phyloP scores from a whole-genome alignment of 441 rosid genomes.

The Syzygium malaccense region DNA sequence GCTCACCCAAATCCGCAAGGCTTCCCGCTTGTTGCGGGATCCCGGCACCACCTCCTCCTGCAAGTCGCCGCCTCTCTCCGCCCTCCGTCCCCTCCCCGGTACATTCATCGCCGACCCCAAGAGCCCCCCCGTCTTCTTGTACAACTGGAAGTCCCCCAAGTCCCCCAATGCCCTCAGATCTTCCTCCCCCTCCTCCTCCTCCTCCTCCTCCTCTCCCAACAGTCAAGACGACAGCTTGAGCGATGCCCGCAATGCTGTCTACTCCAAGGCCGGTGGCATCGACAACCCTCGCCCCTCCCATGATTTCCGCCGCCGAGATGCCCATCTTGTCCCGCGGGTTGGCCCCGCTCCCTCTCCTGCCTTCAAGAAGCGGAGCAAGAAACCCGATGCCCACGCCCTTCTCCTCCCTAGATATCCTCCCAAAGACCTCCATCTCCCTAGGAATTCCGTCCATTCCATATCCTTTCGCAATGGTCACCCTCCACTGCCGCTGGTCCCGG shows the following conservation, averaged over 20 bases:
- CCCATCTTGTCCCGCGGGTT: conserved; percentile 34
- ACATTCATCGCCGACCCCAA: conserved; percentile 21
- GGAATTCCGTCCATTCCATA: conserved; percentile 23
- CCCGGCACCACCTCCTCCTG: conserved; percentile 90
- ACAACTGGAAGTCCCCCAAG: conserved; percentile 76
- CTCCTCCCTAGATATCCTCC: conserved; percentile 39
- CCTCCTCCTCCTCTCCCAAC: conserved; percentile 26
- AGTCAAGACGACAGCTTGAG: conserved; percentile 65
- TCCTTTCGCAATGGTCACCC: conserved; percentile 28
- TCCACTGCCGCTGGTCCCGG: conserved; percentile 34
- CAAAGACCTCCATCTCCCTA: conserved; percentile 22
- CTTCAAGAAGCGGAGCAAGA: conserved; percentile 53
- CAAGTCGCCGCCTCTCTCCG: conserved; percentile 53
- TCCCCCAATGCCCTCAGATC: conserved; percentile 25
- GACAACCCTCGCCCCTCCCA: conserved; percentile 43
- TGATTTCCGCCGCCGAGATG: conserved; percentile 53
- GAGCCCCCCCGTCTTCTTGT: conserved; percentile 53
- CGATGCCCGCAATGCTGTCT: conserved; percentile 61
- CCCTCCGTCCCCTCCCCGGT: conserved; percentile 24
- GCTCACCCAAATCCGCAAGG: conserved; percentile 85
- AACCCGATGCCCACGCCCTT: conserved; percentile 33
- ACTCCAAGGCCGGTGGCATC: conserved; percentile 48
- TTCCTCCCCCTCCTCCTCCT: conserved; percentile 15
- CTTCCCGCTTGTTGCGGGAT: conserved; percentile 76
- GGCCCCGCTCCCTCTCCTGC: conserved; percentile 24